These are phyloP conservation scores for Sarocladium brachiariae DNA, from an alignment of 2,329 filamentous ascomycete species.

Conservation along the genomic window DNA sequence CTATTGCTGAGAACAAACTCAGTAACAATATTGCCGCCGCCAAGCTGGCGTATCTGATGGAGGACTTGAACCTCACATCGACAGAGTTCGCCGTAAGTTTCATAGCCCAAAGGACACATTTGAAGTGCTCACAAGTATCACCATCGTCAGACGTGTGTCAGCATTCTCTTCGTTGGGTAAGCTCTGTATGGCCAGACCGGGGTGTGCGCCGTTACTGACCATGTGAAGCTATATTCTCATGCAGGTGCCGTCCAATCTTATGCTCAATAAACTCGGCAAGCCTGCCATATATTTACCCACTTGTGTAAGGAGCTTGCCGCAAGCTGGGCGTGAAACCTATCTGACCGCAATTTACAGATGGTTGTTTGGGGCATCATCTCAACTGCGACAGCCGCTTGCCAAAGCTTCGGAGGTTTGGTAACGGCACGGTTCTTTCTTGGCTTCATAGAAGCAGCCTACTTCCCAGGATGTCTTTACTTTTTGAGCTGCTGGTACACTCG, in stretches of 20 bases:
- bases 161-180: constrained; percentile 44
- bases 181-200: constrained; percentile 10
- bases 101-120: not conserved
- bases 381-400: constrained; percentile 27
- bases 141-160: constrained; percentile 36
- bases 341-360: constrained; percentile 27
- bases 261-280: constrained; percentile 45
- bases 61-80: constrained; percentile 33
- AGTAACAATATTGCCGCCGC: constrained; percentile 35
- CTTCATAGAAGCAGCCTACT: constrained; percentile 33
- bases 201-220: not conserved
- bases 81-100: constrained; percentile 16
- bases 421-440: constrained; percentile 31
- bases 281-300: constrained; percentile 38
- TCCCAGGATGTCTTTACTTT: constrained; percentile 24
- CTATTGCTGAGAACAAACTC: not conserved
- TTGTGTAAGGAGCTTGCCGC: constrained; percentile 28
- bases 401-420: constrained; percentile 26
- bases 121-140: constrained; percentile 10
- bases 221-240: constrained; percentile 34
- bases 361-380: constrained; percentile 43
- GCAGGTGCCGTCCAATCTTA: constrained; percentile 44
- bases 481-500: constrained; percentile 61
- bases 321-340: not conserved
- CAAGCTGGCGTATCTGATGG: constrained; percentile 37